Conservation (phyloP, 495 filamentous ascomycete genomes). For the Trichoderma virens region DNA sequence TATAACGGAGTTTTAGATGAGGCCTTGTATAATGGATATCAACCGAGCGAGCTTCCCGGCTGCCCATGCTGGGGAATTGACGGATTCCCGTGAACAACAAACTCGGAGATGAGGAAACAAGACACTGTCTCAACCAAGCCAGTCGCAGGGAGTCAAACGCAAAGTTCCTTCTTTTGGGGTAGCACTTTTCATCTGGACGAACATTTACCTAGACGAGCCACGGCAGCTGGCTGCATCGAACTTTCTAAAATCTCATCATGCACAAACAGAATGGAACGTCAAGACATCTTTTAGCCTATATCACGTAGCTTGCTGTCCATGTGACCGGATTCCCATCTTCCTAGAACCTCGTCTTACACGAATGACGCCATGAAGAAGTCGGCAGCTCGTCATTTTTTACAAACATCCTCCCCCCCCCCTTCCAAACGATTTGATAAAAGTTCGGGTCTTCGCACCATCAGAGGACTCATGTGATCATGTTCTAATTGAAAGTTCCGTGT, state of each 20-base stretch:
- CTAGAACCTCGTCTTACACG: background rate
- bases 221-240: background rate
- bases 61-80: too few relatives aligned
- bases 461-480: background rate
- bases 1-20: too few relatives aligned
- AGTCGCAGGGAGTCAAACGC: too few relatives aligned
- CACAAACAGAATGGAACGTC: background rate
- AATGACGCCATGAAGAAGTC: background rate
- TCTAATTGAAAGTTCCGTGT: background rate
- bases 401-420: background rate
- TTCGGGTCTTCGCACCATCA: background rate
- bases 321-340: background rate
- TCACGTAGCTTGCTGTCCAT: background rate
- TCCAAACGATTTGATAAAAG: background rate
- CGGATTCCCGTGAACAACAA: too few relatives aligned
- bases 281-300: background rate
- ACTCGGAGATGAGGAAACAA: too few relatives aligned
- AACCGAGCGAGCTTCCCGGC: too few relatives aligned
- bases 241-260: background rate
- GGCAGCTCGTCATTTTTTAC: background rate
- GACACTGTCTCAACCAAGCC: too few relatives aligned
- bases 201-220: background rate
- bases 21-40: too few relatives aligned
- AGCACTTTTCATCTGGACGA: too few relatives aligned
- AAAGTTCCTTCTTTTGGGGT: too few relatives aligned